phyloP scores from a whole-genome alignment of 805 yeast species.

The Komagataella phaffii region DNA sequence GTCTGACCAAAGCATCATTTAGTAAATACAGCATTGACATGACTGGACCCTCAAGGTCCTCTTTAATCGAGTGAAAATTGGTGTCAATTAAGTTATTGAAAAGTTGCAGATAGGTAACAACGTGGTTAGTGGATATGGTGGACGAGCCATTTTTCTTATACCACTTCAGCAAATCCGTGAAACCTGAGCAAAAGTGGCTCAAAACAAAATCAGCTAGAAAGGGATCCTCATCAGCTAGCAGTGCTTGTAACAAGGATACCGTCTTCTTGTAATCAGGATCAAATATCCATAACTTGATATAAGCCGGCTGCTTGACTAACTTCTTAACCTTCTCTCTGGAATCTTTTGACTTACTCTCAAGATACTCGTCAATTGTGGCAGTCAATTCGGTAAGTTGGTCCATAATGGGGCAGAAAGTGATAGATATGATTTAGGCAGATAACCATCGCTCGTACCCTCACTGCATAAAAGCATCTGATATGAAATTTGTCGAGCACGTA shows the following conservation, averaged over 20 bases:
- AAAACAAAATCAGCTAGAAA: not conserved
- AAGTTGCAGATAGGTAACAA: not conserved
- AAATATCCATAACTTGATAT: not conserved
- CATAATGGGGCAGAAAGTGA: not conserved
- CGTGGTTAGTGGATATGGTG: not conserved
- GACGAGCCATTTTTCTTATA: not conserved
- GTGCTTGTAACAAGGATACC: not conserved
- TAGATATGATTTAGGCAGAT: not conserved
- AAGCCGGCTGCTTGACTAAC: not conserved
- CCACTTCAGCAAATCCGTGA: not conserved
- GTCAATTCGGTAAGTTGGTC: not conserved
- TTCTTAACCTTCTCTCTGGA: not conserved
- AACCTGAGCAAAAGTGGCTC: not conserved
- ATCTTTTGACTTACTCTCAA: not conserved
- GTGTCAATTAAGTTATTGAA: not conserved
- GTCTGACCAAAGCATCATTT: not conserved
- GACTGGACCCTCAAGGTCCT: not conserved
- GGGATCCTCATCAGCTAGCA: not conserved
- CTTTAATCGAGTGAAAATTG: not conserved
- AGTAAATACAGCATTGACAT: not conserved
- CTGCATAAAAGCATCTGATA: not conserved
- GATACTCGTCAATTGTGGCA: not conserved
- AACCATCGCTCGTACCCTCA: not conserved
- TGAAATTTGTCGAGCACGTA: too few relatives aligned
- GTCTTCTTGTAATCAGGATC: not conserved